Conservation (phyloP, 2,329 filamentous ascomycete genomes). For the Bipolaris gigantea region DNA sequence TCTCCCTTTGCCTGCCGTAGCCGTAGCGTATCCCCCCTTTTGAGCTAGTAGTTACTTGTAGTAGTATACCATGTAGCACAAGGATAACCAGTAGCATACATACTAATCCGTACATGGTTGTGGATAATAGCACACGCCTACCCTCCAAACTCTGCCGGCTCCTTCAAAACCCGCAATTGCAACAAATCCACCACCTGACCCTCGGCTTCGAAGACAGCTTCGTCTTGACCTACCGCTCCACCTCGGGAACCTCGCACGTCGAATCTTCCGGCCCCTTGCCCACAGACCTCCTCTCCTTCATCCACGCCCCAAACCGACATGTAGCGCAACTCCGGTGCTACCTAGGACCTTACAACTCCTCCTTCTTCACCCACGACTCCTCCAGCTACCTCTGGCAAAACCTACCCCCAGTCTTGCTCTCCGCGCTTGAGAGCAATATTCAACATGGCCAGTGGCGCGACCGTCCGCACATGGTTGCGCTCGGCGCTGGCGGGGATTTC, state of each 20-base stretch:
- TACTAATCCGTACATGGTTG: background rate
- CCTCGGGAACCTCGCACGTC: constrained; percentile 27
- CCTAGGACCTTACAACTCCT: constrained; percentile 39
- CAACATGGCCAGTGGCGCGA: constrained; percentile 36
- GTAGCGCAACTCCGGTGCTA: constrained; percentile 33
- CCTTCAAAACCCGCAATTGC: constrained; percentile 28
- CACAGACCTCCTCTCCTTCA: constrained; percentile 28
- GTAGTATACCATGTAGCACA: background rate
- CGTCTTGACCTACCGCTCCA: constrained; percentile 39
- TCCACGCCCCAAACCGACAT: constrained; percentile 29
- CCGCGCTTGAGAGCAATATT: constrained; percentile 32
- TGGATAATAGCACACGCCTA: constrained; percentile 25
- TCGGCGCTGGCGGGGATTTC: constrained; percentile 36
- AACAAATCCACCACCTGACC: constrained; percentile 34
- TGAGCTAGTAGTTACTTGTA: no score
- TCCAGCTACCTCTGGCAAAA: constrained; percentile 39
- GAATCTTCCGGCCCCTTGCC: constrained; percentile 29
- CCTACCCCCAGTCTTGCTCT: constrained; percentile 29
- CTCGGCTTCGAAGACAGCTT: constrained; percentile 41
- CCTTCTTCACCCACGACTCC: constrained; percentile 38
- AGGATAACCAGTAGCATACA: no score
- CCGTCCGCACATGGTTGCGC: constrained; percentile 36
- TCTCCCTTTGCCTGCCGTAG: background rate
- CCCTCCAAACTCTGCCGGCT: constrained; percentile 32
- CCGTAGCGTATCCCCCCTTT: constrained; percentile 19